phyloP scores from a whole-genome alignment of 2,329 filamentous ascomycete species.

The Coleophoma crateriformis region DNA sequence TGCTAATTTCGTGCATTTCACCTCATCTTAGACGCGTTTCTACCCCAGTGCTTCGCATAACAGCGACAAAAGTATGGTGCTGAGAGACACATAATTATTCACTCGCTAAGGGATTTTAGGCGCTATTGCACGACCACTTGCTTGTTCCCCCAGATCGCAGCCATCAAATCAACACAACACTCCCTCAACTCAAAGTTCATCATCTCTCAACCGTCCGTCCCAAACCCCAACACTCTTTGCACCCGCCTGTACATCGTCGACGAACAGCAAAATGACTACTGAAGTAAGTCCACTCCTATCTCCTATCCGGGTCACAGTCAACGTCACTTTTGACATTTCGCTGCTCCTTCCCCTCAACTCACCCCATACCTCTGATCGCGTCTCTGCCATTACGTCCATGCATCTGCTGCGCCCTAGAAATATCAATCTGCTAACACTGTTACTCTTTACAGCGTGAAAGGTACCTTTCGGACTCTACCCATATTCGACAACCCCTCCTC shows the following conservation, averaged over 20 bases:
- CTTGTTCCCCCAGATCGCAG: not conserved
- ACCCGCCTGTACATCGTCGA: not conserved
- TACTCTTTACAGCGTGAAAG: slow-evolving; percentile 25
- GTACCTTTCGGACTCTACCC: slow-evolving; percentile 11
- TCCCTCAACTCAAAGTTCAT: not conserved
- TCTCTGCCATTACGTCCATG: slow-evolving; percentile 5
- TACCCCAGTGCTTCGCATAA: not conserved
- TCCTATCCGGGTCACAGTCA: slow-evolving; percentile 5
- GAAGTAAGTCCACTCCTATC: slow-evolving; percentile 25
- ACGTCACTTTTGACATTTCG: slow-evolving; percentile 5
- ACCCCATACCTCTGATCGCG: slow-evolving; percentile 10
- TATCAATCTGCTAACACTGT: slow-evolving; percentile 14
- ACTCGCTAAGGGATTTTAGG: too few species aligned
- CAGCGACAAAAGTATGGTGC: not conserved
- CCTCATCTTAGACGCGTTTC: too few species aligned
- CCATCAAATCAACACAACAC: not conserved
- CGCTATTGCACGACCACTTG: too few species aligned
- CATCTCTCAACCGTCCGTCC: not conserved
- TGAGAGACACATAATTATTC: not conserved
- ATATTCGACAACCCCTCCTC: slow-evolving; percentile 1
- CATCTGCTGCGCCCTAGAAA: slow-evolving; percentile 4
- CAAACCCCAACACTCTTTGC: not conserved
- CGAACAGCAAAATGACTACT: slow-evolving; percentile 23
- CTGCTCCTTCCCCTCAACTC: slow-evolving; percentile 10
- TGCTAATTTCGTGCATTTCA: too few species aligned